Conservation (phyloP, 2,329 filamentous ascomycete species). For the Phoma herbarum region DNA sequence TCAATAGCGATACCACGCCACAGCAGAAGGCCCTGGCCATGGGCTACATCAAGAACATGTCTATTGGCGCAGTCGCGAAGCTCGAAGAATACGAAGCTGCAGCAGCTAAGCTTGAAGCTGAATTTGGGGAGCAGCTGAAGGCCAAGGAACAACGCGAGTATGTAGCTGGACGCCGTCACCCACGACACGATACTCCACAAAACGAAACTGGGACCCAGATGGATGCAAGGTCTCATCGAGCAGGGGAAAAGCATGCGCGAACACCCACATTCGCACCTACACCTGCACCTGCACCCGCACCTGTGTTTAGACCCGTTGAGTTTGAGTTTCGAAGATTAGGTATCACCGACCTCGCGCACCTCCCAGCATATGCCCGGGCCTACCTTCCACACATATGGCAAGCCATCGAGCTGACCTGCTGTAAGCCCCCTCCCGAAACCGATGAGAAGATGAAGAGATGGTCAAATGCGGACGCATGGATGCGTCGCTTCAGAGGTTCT, state of each 20-base stretch:
- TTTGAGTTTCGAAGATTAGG: neutral
- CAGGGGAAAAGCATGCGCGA: too few relatives aligned
- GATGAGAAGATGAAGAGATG: neutral
- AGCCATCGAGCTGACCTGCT: neutral
- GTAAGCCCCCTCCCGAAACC: neutral
- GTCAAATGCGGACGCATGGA: neutral
- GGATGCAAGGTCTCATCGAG: too few relatives aligned
- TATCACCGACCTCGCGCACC: neutral
- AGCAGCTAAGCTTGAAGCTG: neutral
- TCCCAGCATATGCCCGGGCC: neutral
- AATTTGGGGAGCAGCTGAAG: neutral
- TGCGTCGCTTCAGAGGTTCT: neutral
- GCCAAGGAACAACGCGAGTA: neutral
- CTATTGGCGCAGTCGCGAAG: neutral
- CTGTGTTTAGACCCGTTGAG: too few relatives aligned
- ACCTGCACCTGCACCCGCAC: too few relatives aligned
- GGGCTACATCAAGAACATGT: neutral
- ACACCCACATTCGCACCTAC: too few relatives aligned
- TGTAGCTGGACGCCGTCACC: neutral
- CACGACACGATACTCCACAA: neutral
- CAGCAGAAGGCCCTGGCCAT: constrained; percentile 3
- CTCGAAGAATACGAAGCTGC: neutral
- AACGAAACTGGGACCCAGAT: too few relatives aligned
- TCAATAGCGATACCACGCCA: constrained; percentile 7
- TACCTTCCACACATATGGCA: neutral